Percentiles rank a stretch among this genome's conserved stretches.
phyloP scores from a whole-genome alignment of 345 rosid species.

The Barbarea vulgaris region DNA sequence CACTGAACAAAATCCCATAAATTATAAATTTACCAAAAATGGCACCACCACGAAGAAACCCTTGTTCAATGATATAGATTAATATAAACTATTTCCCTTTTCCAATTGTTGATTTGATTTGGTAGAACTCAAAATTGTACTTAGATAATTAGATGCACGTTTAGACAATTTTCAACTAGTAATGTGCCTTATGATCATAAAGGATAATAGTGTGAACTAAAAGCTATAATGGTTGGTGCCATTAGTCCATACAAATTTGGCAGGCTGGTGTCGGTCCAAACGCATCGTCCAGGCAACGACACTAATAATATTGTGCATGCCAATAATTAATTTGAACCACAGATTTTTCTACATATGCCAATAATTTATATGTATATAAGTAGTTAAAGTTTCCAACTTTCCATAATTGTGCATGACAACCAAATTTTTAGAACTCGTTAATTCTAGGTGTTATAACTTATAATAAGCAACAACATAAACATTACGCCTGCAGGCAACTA shows the following conservation, averaged over 20 bases:
- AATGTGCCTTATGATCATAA: no score
- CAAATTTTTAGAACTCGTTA: neutral
- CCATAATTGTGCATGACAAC: slow-evolving; percentile 16
- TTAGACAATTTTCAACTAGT: no score
- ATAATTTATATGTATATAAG: neutral
- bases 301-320: no score
- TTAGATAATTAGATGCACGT: no score
- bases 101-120: no score
- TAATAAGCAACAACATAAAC: neutral
- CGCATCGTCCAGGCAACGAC: neutral
- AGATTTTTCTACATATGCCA: neutral
- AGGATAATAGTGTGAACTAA: neutral
- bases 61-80: no score
- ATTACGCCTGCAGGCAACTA: neutral
- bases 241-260: neutral
- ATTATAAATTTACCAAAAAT: no score
- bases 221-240: neutral
- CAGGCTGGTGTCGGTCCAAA: neutral
- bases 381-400: neutral
- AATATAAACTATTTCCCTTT: no score
- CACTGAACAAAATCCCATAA: no score
- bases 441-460: slow-evolving; percentile 1
- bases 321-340: neutral
- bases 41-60: no score
- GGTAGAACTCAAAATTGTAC: no score